Base-by-base conservation (phyloP, 495 filamentous ascomycete species). In the Penicillium tannophilum region DNA sequence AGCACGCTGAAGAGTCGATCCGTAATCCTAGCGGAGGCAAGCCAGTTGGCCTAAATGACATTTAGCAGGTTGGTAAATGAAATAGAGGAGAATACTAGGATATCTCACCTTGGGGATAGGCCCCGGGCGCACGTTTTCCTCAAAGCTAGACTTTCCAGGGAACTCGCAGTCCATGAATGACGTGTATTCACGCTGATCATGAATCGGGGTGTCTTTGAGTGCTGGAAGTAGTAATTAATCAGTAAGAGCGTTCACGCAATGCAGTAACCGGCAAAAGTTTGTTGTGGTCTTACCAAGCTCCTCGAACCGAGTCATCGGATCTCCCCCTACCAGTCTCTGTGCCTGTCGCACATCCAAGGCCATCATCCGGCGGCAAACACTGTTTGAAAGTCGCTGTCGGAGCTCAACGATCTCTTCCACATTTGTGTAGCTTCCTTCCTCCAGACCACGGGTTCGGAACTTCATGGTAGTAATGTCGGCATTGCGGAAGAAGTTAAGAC, bases 151-250 rank as follows among this genome's bases (percentile, higher is more conserved):
- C 62, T 75, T 68, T 20, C 61, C 66, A 24, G 61, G 60, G 6
- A 69, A 66, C 62, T 83, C 79, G 54, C 76, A 79, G 36, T 74
- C 76, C 69, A 80, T 78, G 42, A 81, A 82, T 33, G 76, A 72
- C 35, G 68, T 63, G 36, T 71, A 78, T 7, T 54, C 59, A 47
- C 77, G 70, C 47, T 71, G 64, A 54, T 80, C 77, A 10, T 64
- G 35, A 24, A 65, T 51, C 1, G 67, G 47, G 0, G 72, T 67
- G 7, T 52, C 28, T 41, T 75, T 66, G n/a, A 65, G 64, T 20
- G 73, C 77, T 80, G 24, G 12, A 30, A 43, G 31, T 55, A 44
- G 19, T 19, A 31, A 7, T 36, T 6, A 42, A 11, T 56, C 24
- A 54, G 43, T 45, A 54, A 65, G 35, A 57, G 63, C 20, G 35